Conservation (phyloP, 1,284 basidiomycete genomes). For the Earliella scabrosa region DNA sequence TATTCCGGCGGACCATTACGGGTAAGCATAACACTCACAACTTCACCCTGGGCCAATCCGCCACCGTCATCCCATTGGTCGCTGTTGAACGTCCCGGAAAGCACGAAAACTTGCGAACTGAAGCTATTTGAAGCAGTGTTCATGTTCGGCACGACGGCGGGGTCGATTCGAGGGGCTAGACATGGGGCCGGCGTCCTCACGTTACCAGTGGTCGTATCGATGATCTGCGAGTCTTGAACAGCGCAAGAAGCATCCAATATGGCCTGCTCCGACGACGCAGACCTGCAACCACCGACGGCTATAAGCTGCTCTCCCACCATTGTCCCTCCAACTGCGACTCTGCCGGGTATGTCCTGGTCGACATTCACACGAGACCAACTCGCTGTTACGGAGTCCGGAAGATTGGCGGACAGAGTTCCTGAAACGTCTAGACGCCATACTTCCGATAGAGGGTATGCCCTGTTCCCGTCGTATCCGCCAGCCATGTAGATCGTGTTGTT, state of each 20-base stretch:
- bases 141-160: slow-evolving; percentile 63
- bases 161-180: slow-evolving; percentile 70
- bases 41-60: slow-evolving; percentile 66
- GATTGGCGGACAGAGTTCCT: slow-evolving; percentile 72
- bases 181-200: slow-evolving; percentile 51
- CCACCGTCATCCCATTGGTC: slow-evolving; percentile 68
- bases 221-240: slow-evolving; percentile 55
- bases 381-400: slow-evolving; percentile 51
- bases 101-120: slow-evolving; percentile 63
- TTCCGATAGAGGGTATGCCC: slow-evolving; percentile 55
- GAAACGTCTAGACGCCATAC: slow-evolving; percentile 70
- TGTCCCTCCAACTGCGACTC: slow-evolving; percentile 60
- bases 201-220: slow-evolving; percentile 46
- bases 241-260: slow-evolving; percentile 54
- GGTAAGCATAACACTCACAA: slow-evolving; percentile 60
- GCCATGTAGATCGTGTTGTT: slow-evolving; percentile 73
- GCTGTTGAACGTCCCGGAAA: slow-evolving; percentile 67
- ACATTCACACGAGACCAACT: slow-evolving; percentile 60
- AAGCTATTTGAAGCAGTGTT: slow-evolving; percentile 61
- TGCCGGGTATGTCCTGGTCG: slow-evolving; percentile 40
- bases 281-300: slow-evolving; percentile 62
- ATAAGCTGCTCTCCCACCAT: slow-evolving; percentile 43
- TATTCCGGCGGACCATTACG: too few species aligned
- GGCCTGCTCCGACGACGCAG: slow-evolving; percentile 27
- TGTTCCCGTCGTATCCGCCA: slow-evolving; percentile 62